Base-by-base conservation (phyloP, 2,329 filamentous ascomycete genomes). In the Neurospora sp. region DNA sequence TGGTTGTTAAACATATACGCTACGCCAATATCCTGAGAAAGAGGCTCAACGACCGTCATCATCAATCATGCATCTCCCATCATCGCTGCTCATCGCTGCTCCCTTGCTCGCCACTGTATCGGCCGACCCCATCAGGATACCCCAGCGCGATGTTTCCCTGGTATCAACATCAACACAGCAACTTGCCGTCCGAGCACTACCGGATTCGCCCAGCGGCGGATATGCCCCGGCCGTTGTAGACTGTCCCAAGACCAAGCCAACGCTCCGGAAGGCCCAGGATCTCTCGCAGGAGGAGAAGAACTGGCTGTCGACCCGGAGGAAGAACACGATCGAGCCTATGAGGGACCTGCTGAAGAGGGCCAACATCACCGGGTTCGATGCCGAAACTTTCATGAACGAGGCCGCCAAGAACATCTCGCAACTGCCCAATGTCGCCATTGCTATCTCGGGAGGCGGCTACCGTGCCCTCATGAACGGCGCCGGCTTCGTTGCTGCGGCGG, bases 391-490 rank as follows among this genome's bases (percentile, higher is more conserved):
- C 78, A 88, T 98, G 75, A 79, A 87, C 71, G 80, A 88, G 71
- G 79, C 87, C 72, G 79, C 87, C 38, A 89, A 90, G 78, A 92
- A 93, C 77, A 90, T 77, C 68, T 71, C 74, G 17, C 79, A 81
- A 36, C 78, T 85, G 72, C 84, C 84, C 68, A 85, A 84, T 74
- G 89, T 97, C 72, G 93, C 85, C 17, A 87, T 97, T 72, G 92
- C 93, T 11, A 83, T 91, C 66, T 96, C 92, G 0, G 93, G 93
- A 13, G 93, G 93, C 77, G 93, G 93, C 42, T 97, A 96, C 78
- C 86, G 93, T 70, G 93, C 93, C n/a, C 84, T 96, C 82, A 83
- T 94, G 82, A 95, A 91, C 77, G 93, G 92, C 43, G 93, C 90
- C 17, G 93, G 93, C 71, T 90, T 90, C 62, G 75, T 97, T 17